Evolutionary conservation across 2,329 filamentous ascomycete species (phyloP), one percentile per base, ranked within the genome.

Genomic region (Penicillium hesseltinei): DNA sequence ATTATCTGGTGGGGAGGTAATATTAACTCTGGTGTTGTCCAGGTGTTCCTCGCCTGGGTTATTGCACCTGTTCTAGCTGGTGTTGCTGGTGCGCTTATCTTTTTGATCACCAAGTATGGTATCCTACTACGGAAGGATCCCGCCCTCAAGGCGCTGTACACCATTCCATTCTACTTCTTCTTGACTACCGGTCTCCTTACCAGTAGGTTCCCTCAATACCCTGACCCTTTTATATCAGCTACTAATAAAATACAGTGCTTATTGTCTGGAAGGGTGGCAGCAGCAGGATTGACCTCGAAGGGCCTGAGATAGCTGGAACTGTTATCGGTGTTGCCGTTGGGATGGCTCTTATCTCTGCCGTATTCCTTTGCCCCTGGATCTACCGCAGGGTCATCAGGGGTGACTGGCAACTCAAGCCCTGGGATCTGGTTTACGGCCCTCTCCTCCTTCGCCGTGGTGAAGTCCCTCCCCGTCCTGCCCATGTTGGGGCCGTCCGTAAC

Each of bases 1-100:
- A 9, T 46, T 33, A 46, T 46, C 44, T 46, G 44, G 44, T 46
- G 44, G 44, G 44, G 44, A 33, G 44, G 44, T 46, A 29, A 46
- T 33, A 46, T 46, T 21, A 46, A 46, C 27, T 46, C 44, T 31
- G 44, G 44, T 21, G 44, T 46, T 15, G 44, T 46, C 11, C 44
- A 46, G 29, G 44, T 46, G 11, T 46, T 46, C n/a, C 44, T 46
- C 21, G 44, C 44, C 44, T 46, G 44, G 44, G 27, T 46, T 31
- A 46, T 46, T 17, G 44, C 44, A 33, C 44, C 44, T 21, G 19
- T 46, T 11, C 5, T 46, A 15, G 15, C 44, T 17, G 44, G 44
- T 21, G 44, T 46, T n/a, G 44, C 44, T 46, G 44, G 27, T 33
- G n/a, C 44, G 2, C 10, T 46, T 15, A 33, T 46, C 4, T 46